phyloP scores from a whole-genome alignment of 73 alveolate species.

The Paramecium biaurelia region DNA sequence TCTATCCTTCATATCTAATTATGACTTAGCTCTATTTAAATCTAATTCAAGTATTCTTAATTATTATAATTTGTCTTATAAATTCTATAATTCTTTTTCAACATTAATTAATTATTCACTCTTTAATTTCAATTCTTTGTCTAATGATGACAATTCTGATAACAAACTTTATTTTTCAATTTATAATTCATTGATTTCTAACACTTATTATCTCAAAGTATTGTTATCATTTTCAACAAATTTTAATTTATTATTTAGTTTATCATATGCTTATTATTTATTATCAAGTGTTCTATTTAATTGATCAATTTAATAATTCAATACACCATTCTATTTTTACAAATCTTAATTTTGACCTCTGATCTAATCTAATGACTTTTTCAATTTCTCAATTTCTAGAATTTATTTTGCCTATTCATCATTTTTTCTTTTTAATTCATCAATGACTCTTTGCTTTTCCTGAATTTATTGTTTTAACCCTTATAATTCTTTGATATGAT shows the following conservation, averaged over 20 bases:
- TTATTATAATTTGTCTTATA: background rate
- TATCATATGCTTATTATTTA: background rate
- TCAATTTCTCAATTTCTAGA: background rate
- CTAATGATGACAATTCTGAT: background rate
- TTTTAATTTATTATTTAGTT: background rate
- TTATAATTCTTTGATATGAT: background rate
- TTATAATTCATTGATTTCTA: background rate
- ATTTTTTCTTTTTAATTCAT: background rate
- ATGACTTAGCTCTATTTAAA: background rate
- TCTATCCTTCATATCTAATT: background rate
- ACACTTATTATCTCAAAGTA: background rate
- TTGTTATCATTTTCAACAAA: background rate
- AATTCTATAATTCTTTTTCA: background rate
- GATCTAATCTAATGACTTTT: background rate
- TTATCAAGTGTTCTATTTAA: conserved; percentile 1
- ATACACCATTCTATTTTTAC: background rate
- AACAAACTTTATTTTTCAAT: background rate
- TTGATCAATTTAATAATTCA: conserved; percentile 1
- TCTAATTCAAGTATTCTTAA: conserved; percentile 3
- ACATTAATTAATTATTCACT: background rate
- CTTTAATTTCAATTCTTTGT: background rate
- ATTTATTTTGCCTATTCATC: background rate
- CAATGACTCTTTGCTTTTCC: background rate
- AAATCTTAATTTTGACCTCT: background rate
- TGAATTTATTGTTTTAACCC: background rate